Evolutionary conservation across 192 early-diverging fungal genomes (phyloP), one percentile per base, ranked within the genome.

Genomic region (Podila minutissima): DNA sequence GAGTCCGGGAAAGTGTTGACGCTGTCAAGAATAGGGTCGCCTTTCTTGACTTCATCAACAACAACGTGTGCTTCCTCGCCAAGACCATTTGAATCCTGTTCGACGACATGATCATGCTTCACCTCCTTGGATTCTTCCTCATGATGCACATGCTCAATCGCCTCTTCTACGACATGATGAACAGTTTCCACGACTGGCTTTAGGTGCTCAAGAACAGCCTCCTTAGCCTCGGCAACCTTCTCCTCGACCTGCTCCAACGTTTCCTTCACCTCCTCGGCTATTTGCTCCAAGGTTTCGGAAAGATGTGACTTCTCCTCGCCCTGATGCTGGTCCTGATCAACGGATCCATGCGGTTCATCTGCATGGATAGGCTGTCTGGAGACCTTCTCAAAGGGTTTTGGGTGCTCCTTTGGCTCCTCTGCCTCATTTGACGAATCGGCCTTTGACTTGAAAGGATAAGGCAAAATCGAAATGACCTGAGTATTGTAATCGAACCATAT

Each of bases 371-470:
- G 67, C 24, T 76, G 67, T 37, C 62, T 59, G 20, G 74, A 76
- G 3, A 60, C 33, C 28, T 58, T 64, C 5, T 59, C 67, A 22
- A 64, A 15, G 22, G 38, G 35, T 32, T 5, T 24, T 20, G 26
- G 31, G 10, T 71, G 46, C 41, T 69, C 31, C 17, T 28, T 20
- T 3, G 49, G 7, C 24, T 58, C 62, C 28, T 38, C 37, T 0
- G 20, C 49, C 15, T 57, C 69, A 33, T 38, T 33, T 5, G 65
- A 8, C 1, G n/a, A 32, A 12, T 12, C 28, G 1, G 64, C 24
- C 48, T 79, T 71, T 13, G 69, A 32, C 46, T 79, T 79, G 62
- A 79, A 79, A 26, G 75, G 75, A 8, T 67, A 72, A 3, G 76
- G 76, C 31, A 79, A 51, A 35, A 79, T 72, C 26, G 75, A 78